Base-by-base conservation (phyloP, 192 early-diverging fungal species). In the Spizellomyces punctatus region DNA sequence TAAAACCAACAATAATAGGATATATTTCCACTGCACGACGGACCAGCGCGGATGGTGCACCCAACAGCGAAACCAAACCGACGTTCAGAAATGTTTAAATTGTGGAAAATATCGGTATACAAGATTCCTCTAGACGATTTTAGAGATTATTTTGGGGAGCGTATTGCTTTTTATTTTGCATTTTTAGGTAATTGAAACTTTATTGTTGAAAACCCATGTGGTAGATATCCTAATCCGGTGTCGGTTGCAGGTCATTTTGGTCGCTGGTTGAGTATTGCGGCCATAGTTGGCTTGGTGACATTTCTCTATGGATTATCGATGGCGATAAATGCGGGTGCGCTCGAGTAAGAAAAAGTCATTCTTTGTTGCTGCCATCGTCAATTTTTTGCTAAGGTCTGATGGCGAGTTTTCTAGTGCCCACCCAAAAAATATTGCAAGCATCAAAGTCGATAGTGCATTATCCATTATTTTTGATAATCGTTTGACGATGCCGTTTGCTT, bases 91-190 rank as follows among this genome's bases (percentile, higher is more conserved):
- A 10, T 71, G 69, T 63, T 21, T 44, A n/a, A 6, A 2, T 10
- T n/a, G 19, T 62, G 68, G 58, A 8, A 12, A 8, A 9, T 8
- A 49, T n/a, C n/a, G 14, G 21, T 71, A 17, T 66, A 16, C 22
- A 17, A 21, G 4, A 43, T 71, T 9, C 77, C 69, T n/a, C 36
- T 79, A 36, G 17, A 45, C 10, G 17, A 79, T 42, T 50, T 78
- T 10, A 41, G 81, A 7, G 64, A 79, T 43, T 91, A 91, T 69
- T 91, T 86, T 67, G 90, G 90, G n/a, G 90, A 91, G 75, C 79
- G 83, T 63, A 76, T 88, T 57, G 89, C 85, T 10, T 77, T 88
- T 4, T 91, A 90, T 56, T 90, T 91, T 77, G 83, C 87, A 22
- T 91, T 87, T 85, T 71, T 90, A 46, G 85, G 85, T 67, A 63